Percentiles rank a stretch among this genome's conserved stretches.
These are phyloP conservation scores for Telopea speciosissima DNA, from an alignment of 177 flowering plant species.

Conservation along the genomic window DNA sequence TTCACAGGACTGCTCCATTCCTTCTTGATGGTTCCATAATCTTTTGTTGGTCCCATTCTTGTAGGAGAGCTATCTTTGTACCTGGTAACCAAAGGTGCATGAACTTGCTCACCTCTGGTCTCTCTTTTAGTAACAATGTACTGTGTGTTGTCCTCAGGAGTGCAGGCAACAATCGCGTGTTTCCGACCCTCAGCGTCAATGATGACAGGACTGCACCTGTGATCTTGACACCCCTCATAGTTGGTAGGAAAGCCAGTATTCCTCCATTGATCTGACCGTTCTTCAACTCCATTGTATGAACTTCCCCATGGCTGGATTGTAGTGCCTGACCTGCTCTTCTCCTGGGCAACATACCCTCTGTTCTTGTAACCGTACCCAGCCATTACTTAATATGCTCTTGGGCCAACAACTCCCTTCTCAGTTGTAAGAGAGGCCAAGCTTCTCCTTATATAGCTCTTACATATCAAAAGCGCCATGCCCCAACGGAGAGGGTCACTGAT, in stretches of 20 bases:
- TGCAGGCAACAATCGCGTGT: conserved; percentile 10
- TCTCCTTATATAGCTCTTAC: background rate
- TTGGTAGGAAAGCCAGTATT: background rate
- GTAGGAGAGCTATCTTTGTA: conserved; percentile 1
- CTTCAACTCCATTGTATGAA: conserved; percentile 4
- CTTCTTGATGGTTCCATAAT: background rate
- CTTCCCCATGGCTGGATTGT: conserved; percentile 1
- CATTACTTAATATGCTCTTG: conserved; percentile 5
- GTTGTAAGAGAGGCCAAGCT: background rate
- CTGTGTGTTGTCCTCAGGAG: background rate
- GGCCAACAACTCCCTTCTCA: background rate
- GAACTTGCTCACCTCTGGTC: conserved; percentile 10
- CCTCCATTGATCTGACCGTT: conserved; percentile 3
- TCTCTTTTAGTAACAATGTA: conserved; percentile 9
- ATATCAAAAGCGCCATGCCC: background rate
- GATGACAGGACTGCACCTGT: conserved; percentile 16
- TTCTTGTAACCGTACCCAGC: conserved; percentile 5
- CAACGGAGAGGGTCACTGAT: background rate
- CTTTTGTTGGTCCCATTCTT: background rate
- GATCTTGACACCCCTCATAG: conserved; percentile 10
- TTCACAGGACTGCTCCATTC: background rate
- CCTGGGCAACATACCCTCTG: background rate
- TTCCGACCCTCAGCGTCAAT: conserved; percentile 17
- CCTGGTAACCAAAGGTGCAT: conserved; percentile 2
- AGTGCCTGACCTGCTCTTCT: background rate